Evolutionary conservation across 2,329 filamentous ascomycete genomes (phyloP), one percentile per base, ranked within the genome.

Genomic region (Aureobasidium zeae): DNA sequence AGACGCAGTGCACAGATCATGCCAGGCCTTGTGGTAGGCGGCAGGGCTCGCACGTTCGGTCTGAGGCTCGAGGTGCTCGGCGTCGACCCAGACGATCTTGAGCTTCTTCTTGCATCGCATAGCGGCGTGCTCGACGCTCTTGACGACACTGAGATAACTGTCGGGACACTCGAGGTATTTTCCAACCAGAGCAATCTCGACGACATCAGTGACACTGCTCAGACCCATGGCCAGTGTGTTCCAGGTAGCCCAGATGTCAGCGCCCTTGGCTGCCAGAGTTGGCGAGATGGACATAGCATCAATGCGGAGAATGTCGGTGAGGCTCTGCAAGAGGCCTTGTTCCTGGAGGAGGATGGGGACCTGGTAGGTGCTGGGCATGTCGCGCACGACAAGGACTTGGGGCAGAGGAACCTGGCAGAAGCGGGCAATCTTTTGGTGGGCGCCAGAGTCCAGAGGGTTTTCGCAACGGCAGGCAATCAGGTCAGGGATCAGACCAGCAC

Each of bases 391-490:
- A 50, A 96, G 71, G 31, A 96, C 86, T 59, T 95, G 86, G 52
- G 87, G 75, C 9, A 75, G 67, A 43, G 93, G 85, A 35, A 95
- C 82, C 59, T 94, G 86, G 63, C 89, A 96, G 65, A 81, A 86
- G 57, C 78, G 77, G 49, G 89, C 87, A 50, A 98, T 86, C 69
- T 98, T 96, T 50, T 82, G 73, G 37, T 89, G 79, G 1, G 86
- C 89, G 7, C 69, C 67, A 26, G 78, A 70, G 35, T 86, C 81
- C 5, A 96, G 76, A 10, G 81, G 75, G 41, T 74, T 72, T 57
- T 89, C 82, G 62, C 89, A 96, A 42, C 91, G 85, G 61, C 91
- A 96, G 11, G 89, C 91, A 66, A 96, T 91, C 60, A 91, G 49
- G 52, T 73, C 70, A 16, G 70, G 70, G 36, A 71, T 65, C 47